Conservation (phyloP, 2,329 filamentous ascomycete species). For the Fusarium neocosmosporiellum region DNA sequence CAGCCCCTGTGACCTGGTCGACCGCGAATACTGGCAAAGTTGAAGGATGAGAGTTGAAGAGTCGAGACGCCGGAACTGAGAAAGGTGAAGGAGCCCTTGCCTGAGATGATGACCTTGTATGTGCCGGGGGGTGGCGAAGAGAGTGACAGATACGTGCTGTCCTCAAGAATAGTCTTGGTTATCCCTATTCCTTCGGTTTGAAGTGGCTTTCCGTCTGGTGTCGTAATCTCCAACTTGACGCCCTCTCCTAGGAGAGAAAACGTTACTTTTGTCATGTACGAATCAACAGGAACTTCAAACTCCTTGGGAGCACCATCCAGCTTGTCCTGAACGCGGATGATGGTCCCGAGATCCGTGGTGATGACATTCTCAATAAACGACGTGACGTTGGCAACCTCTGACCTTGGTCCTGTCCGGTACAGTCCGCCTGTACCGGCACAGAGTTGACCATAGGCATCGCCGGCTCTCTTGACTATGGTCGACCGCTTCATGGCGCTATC, state of each 20-base stretch:
- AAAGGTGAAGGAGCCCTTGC: neutral
- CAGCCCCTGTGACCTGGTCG: neutral
- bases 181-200: neutral
- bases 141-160: neutral
- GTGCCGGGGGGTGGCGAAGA: neutral
- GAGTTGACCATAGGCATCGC: neutral
- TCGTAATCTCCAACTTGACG: neutral
- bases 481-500: neutral
- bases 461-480: neutral
- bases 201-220: neutral
- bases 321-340: neutral
- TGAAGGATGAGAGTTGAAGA: neutral
- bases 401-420: neutral
- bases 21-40: neutral
- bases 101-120: neutral
- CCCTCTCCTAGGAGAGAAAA: neutral
- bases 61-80: neutral
- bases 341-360: neutral
- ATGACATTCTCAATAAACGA: neutral
- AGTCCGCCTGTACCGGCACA: neutral
- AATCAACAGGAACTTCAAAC: neutral
- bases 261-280: neutral
- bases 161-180: neutral
- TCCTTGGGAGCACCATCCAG: neutral
- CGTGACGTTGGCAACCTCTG: neutral